phyloP scores from a whole-genome alignment of 805 yeast genomes.

The Wickerhamomyces chaumierensis region DNA sequence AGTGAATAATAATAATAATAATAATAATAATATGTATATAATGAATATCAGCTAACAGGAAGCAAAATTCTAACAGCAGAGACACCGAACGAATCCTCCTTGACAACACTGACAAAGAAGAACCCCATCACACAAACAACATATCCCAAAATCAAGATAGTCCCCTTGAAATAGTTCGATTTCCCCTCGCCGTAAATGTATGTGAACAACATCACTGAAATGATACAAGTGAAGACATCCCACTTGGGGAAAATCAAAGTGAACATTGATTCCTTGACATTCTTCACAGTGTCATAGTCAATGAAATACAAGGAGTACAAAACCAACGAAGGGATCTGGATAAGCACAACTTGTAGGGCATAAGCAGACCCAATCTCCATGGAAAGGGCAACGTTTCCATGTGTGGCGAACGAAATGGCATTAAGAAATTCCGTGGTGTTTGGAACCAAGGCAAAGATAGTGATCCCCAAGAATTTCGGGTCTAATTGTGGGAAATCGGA shows the following conservation, averaged over 20 bases:
- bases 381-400: conserved; percentile 91
- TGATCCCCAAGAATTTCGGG: conserved; percentile 86
- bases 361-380: conserved; percentile 98
- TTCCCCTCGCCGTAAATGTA: conserved; percentile 95
- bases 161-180: conserved; percentile 92
- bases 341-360: conserved; percentile 86
- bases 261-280: conserved; percentile 39
- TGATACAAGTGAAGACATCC: conserved; percentile 81
- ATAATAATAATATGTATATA: no score
- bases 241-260: conserved; percentile 88
- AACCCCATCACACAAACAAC: conserved; percentile 71
- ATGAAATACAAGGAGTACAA: conserved; percentile 52
- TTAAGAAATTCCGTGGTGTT: conserved; percentile 94
- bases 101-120: conserved; percentile 36
- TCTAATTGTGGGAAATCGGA: conserved; percentile 67
- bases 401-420: conserved; percentile 92
- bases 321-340: conserved; percentile 88
- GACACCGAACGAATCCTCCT: no score
- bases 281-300: conserved; percentile 20
- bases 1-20: no score
- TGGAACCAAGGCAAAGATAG: conserved; percentile 92
- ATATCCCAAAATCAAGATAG: conserved; percentile 72
- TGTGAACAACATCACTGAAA: conserved; percentile 81
- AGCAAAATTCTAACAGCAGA: no score
- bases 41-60: no score